Base-by-base conservation (phyloP, 2,329 filamentous ascomycete species). In the Diplodia scrobiculata region DNA sequence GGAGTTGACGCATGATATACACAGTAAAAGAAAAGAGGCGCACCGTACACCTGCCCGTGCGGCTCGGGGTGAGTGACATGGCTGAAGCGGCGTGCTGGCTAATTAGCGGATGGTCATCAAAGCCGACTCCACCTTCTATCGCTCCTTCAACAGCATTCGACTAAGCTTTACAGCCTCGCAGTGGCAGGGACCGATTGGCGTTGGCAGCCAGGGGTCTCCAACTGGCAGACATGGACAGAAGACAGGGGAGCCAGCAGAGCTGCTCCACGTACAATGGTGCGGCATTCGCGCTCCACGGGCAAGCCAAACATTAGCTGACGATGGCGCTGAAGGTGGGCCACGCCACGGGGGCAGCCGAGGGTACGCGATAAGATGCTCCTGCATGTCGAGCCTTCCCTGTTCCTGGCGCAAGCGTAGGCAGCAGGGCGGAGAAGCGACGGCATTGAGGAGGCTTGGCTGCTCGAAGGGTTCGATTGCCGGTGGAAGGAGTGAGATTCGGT, bases 401-500 rank as follows among this genome's bases (percentile, higher is more conserved):
- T 60, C 55, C 55, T 60, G 38, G 25, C 38, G 17, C 38, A 47
- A 47, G 55, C 55, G 55, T 21, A 60, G 55, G 55, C 55, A 60
- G 55, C 55, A 60, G 55, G n/a, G 55, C 55, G 38, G 55, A 60
- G 55, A 25, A 47, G 38, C 3, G 36, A n/a, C 36, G 36, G 54
- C 34, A n/a, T 58, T 58, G 45, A 27, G 1, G 11, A 17, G 25
- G 36, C 14, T 25, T 32, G 32, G 32, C 14, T 25, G 38, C 9
- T 11, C 19, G 19, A 38, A 53, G 38, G 17, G 19, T 7, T 32
- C 21, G n/a, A 27, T 29, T 29, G 54, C 38, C 34, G 54, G 54
- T 7, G 19, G 19, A 17, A 34, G 29, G 48, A 60, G 55, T 41
- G 38, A 48, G 38, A 47, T 60, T 47, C 27, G 38, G 55, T 9